Base-by-base conservation (phyloP, 441 rosid species). In the Viola pubescens region DNA sequence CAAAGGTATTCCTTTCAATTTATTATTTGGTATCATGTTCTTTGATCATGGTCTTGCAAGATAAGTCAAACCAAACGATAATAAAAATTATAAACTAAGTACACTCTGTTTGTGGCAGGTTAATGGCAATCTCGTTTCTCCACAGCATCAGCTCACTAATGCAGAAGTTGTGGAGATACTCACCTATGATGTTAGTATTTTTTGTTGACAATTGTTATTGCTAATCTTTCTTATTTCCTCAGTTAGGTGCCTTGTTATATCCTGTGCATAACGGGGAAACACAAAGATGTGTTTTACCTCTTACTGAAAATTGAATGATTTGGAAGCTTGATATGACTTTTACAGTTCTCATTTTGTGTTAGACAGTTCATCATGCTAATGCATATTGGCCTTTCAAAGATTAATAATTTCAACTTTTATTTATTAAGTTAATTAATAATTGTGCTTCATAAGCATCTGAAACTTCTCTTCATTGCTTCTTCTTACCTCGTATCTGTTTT, bases 81-180 rank as follows among this genome's bases (percentile, higher is more conserved):
- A 51, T 52, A 52, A 48, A 2, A 26, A 1, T 68, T 61, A 26
- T 47, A 59, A 48, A 52, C 14, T 37, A 66, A 48, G 46, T 49
- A 12, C 56, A 39, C 58, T 64, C 67, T 68, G 56, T 66, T 50
- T 61, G 72, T 61, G 73, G 70, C 86, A 89, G 96, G 98, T 92
- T 73, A 92, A 92, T 66, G 97, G 96, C 58, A 94, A 89, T 86
- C 82, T 77, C 59, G 97, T 94, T 75, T 76, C 91, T 74, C 94
- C 97, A 10, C 77, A 70, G 7, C 97, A 76, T 51, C 84, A 78
- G 44, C 98, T 94, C 70, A 87, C 81, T 52, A 94, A 94, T 79
- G 98, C 97, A 41, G 98, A 89, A 79, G 98, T 94, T 34, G 95
- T 94, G 73, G 98, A 94, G 81, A 89, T 94, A 71, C 73, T 94